phyloP scores from a whole-genome alignment of 345 rosid species.

The Nephelium lappaceum region DNA sequence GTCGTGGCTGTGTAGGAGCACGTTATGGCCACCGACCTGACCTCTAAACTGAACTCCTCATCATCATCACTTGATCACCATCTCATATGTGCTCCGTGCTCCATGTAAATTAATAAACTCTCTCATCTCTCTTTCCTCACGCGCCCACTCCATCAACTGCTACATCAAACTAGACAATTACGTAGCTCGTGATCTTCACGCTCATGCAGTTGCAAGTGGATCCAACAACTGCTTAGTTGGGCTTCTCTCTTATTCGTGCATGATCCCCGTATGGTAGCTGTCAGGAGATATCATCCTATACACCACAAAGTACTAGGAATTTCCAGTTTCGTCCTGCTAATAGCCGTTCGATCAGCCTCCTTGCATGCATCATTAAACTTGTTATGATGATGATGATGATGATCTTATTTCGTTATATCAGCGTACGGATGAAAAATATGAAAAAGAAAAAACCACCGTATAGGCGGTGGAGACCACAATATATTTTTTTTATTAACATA shows the following conservation, averaged over 20 bases:
- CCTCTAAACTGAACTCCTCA: not conserved
- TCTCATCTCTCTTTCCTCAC: constrained; percentile 2
- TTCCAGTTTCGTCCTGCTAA: not conserved
- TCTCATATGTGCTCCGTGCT: constrained; percentile 18
- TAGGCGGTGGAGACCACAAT: not conserved
- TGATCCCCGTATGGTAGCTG: constrained; percentile 1
- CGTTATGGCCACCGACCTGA: constrained; percentile 36
- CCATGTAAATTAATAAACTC: not conserved
- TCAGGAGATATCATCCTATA: constrained; percentile 10
- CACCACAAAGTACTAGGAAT: not conserved
- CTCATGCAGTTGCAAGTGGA: not conserved
- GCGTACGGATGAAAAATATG: not conserved
- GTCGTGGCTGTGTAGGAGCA: not conserved
- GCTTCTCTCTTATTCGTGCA: constrained; percentile 13
- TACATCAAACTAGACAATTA: not conserved
- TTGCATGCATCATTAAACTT: not conserved
- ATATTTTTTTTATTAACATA: no score
- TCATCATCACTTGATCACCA: not conserved
- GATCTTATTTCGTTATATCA: not conserved
- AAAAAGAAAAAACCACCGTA: no score
- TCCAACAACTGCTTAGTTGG: not conserved
- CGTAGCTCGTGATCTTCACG: constrained; percentile 14
- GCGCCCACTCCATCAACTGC: constrained; percentile 7
- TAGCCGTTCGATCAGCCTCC: not conserved
- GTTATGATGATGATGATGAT: not conserved